These are phyloP conservation scores for Cylindrodendrum hubeiense DNA, from an alignment of 2,329 filamentous ascomycete genomes.

Conservation along the genomic window DNA sequence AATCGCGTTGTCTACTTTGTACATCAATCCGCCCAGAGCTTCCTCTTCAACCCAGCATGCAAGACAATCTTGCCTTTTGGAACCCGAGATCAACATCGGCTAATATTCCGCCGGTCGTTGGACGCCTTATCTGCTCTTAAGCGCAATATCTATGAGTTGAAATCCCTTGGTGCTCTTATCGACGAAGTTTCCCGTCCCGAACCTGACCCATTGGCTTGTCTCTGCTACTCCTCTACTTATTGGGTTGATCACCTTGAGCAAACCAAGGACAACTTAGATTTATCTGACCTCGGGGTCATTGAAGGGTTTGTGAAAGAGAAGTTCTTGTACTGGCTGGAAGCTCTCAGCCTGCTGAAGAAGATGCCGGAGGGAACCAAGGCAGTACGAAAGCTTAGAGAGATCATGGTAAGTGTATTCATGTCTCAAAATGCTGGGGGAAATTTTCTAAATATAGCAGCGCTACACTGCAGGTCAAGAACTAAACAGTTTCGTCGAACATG, in stretches of 20 bases:
- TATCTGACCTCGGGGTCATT: not conserved
- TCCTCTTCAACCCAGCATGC: constrained; percentile 44
- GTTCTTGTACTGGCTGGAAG: constrained; percentile 58
- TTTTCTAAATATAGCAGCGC: not conserved
- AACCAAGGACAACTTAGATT: not conserved
- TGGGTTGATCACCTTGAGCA: constrained; percentile 39
- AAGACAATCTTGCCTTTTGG: constrained; percentile 48
- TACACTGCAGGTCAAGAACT: not conserved
- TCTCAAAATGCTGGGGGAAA: not conserved
- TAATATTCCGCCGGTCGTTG: constrained; percentile 52
- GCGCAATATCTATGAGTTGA: constrained; percentile 52
- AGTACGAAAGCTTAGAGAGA: not conserved
- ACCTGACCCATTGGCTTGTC: constrained; percentile 26
- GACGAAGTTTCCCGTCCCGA: constrained; percentile 19
- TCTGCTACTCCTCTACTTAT: constrained; percentile 37
- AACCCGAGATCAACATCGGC: constrained; percentile 40
- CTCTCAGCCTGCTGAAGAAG: constrained; percentile 51
- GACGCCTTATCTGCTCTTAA: constrained; percentile 46
- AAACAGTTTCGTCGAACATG: not conserved
- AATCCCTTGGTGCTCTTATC: constrained; percentile 20
- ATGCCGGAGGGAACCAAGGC: not conserved
- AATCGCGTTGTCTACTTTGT: constrained; percentile 50
- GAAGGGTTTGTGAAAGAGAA: not conserved
- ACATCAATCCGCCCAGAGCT: constrained; percentile 59
- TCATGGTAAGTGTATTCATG: not conserved